Base-by-base conservation (phyloP, 2,329 filamentous ascomycete genomes). In the Tricladium varicosporioides region DNA sequence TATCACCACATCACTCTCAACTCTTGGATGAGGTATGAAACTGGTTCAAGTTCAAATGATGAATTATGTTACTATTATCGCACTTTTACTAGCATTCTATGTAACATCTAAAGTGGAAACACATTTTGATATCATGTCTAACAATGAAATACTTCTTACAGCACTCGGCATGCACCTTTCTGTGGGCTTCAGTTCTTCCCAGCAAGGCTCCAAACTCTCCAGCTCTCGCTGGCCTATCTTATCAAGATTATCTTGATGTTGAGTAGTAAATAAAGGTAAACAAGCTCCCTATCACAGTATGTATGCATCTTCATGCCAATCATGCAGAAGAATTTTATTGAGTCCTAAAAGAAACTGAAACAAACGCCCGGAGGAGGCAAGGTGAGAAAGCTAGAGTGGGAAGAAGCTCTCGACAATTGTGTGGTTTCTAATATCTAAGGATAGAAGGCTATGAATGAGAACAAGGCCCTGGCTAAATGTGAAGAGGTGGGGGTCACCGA, bases 341-440 rank as follows among this genome's bases (percentile, higher is more conserved):
- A 5, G 72, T 71, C 52, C 69, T 71, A 5, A 68, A 66, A 4
- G 74, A 72, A 44, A 72, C 66, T 5, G 69, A 67, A 1, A 75
- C 63, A 14, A 74, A 67, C 10, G 58, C 60, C 57, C 77, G 73
- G 15, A 78, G 67, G 47, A 73, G 73, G 47, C 69, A 70, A 33
- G 62, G 63, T 69, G 72, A 3, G 70, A 63, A 54, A 76, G 70
- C 74, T 73, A 76, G 13, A 76, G 60, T 1, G 73, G 67, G 5
- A 77, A 62, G 9, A 75, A 57, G 11, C 60, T 59, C n/a, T 36
- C 46, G 2, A 67, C 49, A 11, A 51, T 59, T 8, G 52, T 51
- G 14, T 44, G 53, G 18, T 22, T 59, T 14, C 47, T 51, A 18
- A 57, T 54, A 7, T 56, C 51, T 18, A 63, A 43, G 11, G 59